These are phyloP conservation scores for Citrus reticulata DNA, from an alignment of 345 rosid species.

Conservation along the genomic window DNA sequence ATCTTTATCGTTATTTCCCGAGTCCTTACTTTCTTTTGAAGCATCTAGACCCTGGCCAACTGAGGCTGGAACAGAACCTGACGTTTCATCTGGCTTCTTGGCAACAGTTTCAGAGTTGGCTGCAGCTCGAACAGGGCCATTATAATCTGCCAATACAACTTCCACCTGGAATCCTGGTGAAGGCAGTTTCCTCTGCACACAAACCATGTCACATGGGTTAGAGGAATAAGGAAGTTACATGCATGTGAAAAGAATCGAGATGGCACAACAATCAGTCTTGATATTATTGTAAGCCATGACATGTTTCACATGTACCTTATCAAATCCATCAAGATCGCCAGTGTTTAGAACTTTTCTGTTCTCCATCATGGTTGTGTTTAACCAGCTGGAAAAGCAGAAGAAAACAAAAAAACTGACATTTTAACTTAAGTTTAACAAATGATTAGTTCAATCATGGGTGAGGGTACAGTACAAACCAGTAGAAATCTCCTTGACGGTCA, in stretches of 20 bases:
- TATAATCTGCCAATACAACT: constrained; percentile 57
- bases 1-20: constrained; percentile 47
- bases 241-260: constrained; percentile 1
- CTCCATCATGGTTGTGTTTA: constrained; percentile 82
- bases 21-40: constrained; percentile 38
- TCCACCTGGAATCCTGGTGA: constrained; percentile 86
- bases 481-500: constrained; percentile 91
- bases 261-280: background rate
- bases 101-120: constrained; percentile 31
- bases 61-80: constrained; percentile 31
- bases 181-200: constrained; percentile 73
- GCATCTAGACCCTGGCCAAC: constrained; percentile 28
- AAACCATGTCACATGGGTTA: background rate
- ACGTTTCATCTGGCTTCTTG: constrained; percentile 37
- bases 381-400: constrained; percentile 50
- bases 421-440: background rate
- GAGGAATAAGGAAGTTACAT: background rate
- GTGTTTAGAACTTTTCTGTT: constrained; percentile 63
- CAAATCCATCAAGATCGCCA: constrained; percentile 69
- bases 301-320: constrained; percentile 47
- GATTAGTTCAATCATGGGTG: background rate
- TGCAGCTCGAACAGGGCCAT: constrained; percentile 26
- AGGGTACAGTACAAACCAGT: constrained; percentile 52
- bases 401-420: background rate
- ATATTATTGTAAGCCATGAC: background rate